Evolutionary conservation across 495 filamentous ascomycete species (phyloP).

Genomic region (Lophiotrema nucula): DNA sequence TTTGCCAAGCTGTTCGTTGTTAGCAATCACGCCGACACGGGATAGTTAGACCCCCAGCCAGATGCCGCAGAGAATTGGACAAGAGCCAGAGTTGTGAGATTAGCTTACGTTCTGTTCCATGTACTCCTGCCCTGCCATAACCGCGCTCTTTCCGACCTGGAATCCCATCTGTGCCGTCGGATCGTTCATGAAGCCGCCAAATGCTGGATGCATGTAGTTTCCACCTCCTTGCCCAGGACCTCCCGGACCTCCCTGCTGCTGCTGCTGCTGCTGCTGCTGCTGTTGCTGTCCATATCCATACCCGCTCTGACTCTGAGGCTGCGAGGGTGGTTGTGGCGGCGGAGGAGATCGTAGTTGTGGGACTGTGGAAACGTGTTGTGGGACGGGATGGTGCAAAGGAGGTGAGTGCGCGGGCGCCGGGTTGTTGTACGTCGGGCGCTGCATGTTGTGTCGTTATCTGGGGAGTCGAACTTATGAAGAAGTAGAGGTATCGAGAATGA

Average conservation of each 20-base stretch:
- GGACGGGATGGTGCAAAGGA: constrained; percentile 95
- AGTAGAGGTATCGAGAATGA: not conserved
- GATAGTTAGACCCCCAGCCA: not conserved
- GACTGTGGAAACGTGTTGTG: constrained; percentile 97
- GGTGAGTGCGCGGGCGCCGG: constrained; percentile 76
- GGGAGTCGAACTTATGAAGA: not conserved
- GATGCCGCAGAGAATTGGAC: not conserved
- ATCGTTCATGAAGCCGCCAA: constrained; percentile 90
- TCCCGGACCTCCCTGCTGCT: constrained; percentile 37
- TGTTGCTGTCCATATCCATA: constrained; percentile 76
- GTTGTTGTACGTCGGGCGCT: constrained; percentile 73
- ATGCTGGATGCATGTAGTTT: constrained; percentile 64
- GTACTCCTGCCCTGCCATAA: constrained; percentile 84
- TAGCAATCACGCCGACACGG: not conserved
- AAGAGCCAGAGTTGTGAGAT: not conserved
- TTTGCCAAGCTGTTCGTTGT: constrained; percentile 69
- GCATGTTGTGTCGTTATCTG: constrained; percentile 55
- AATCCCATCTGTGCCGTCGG: constrained; percentile 95
- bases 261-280: constrained; percentile 56
- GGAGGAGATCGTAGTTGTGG: constrained; percentile 98
- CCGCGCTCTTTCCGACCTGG: constrained; percentile 88
- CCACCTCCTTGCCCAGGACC: no score
- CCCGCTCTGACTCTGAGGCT: constrained; percentile 55
- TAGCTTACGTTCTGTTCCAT: constrained; percentile 81
- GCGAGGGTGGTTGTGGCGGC: constrained; percentile 64